Evolutionary conservation across 805 yeast species (phyloP).

Genomic region (Vanderwaltozyma tropicalis): DNA sequence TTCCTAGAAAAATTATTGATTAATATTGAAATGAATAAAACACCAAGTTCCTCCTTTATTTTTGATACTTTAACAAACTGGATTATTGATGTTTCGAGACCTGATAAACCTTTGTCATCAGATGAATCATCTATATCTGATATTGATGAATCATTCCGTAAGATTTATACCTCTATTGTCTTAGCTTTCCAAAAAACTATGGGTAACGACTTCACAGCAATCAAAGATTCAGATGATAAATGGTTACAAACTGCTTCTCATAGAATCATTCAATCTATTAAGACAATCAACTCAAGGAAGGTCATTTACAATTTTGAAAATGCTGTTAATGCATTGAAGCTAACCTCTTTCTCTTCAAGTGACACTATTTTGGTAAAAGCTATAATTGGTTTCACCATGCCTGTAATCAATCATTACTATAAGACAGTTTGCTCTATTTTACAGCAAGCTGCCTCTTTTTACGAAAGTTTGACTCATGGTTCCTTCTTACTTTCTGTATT

Average conservation of each 20-base stretch:
- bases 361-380: slow-evolving; percentile 37
- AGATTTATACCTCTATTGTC: slow-evolving; percentile 47
- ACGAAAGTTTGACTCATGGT: slow-evolving; percentile 47
- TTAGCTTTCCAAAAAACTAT: slow-evolving; percentile 55
- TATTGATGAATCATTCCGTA: slow-evolving; percentile 40
- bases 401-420: slow-evolving; percentile 52
- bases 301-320: slow-evolving; percentile 30
- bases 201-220: slow-evolving; percentile 26
- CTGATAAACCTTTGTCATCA: background rate
- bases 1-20: slow-evolving; percentile 19
- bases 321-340: slow-evolving; percentile 29
- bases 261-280: slow-evolving; percentile 33
- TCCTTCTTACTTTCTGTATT: slow-evolving; percentile 47
- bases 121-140: slow-evolving; percentile 15
- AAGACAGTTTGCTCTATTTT: slow-evolving; percentile 38
- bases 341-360: slow-evolving; percentile 30
- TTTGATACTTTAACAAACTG: slow-evolving; percentile 40
- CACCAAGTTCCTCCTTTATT: slow-evolving; percentile 32
- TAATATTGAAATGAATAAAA: slow-evolving; percentile 29
- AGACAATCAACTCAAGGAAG: slow-evolving; percentile 32
- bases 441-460: slow-evolving; percentile 37
- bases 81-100: slow-evolving; percentile 24
- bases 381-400: slow-evolving; percentile 45
- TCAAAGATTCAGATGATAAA: slow-evolving; percentile 45
- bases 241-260: slow-evolving; percentile 54